Conservation (phyloP, 345 rosid genomes). For the Aethionema arabicum region DNA sequence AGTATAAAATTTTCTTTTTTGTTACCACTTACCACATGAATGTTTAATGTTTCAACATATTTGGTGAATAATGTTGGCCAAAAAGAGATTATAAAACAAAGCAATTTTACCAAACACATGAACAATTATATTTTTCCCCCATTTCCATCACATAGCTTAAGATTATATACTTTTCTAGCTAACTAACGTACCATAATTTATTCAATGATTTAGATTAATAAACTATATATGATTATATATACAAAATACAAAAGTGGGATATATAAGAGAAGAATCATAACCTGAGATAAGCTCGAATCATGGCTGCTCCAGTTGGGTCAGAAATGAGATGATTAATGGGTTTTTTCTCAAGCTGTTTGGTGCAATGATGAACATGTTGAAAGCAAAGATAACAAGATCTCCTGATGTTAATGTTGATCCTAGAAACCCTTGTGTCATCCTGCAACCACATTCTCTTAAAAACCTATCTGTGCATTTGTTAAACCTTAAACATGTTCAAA, state of each 20-base stretch:
- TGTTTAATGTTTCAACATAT: too few species aligned
- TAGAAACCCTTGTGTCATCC: conserved; percentile 96
- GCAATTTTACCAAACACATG: too few species aligned
- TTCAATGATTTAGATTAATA: conserved; percentile 9
- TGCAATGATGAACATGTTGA: conserved; percentile 80
- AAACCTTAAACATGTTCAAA: neutral
- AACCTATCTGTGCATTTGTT: too few species aligned
- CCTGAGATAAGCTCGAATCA: conserved; percentile 85
- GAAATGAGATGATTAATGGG: conserved; percentile 75
- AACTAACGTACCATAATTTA: conserved; percentile 9
- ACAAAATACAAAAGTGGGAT: conserved; percentile 14
- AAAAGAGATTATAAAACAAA: too few species aligned
- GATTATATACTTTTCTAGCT: conserved; percentile 16
- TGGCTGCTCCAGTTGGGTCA: conserved; percentile 88
- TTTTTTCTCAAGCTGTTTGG: conserved; percentile 70
- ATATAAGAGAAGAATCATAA: conserved; percentile 21
- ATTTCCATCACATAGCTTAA: too few species aligned
- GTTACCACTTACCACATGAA: too few species aligned
- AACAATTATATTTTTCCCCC: too few species aligned
- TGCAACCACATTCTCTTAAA: conserved; percentile 23
- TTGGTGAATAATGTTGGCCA: too few species aligned
- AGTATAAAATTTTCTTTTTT: too few species aligned
- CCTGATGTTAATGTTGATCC: conserved; percentile 87
- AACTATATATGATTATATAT: neutral
- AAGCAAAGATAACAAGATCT: conserved; percentile 74